phyloP scores from a whole-genome alignment of 164 flowering plant genomes.

The Sedum album region DNA sequence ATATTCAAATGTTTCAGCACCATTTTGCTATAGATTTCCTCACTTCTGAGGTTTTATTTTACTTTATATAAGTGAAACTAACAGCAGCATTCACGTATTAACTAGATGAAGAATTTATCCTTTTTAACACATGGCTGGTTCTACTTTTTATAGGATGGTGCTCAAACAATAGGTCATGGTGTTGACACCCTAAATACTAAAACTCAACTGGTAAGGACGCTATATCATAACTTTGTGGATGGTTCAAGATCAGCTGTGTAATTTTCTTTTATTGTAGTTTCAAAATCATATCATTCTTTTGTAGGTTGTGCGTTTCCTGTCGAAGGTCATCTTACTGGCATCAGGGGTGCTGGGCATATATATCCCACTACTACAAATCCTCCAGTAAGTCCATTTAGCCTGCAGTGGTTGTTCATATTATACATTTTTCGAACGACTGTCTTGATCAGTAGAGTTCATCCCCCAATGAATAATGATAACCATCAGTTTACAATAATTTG shows the following conservation, averaged over 20 bases:
- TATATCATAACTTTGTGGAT: background rate
- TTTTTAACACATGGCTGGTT: background rate
- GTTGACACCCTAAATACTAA: conserved; percentile 80
- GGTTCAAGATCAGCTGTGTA: background rate
- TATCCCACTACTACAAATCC: conserved; percentile 98
- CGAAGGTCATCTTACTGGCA: conserved; percentile 88
- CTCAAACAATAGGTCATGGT: conserved; percentile 77
- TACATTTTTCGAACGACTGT: background rate
- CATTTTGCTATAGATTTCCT: conserved; percentile 93
- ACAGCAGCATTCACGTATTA: background rate
- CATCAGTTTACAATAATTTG: background rate
- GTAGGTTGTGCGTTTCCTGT: conserved; percentile 75
- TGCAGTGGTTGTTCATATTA: background rate
- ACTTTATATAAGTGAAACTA: background rate
- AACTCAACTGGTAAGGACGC: conserved; percentile 58
- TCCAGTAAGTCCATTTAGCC: conserved; percentile 34
- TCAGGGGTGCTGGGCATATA: conserved; percentile 98
- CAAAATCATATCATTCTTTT: background rate
- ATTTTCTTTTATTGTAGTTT: background rate
- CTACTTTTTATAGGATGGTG: conserved; percentile 49
- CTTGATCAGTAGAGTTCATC: background rate
- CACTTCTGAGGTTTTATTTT: conserved; percentile 66
- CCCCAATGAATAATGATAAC: background rate
- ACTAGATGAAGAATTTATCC: background rate
- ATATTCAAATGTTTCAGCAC: conserved; percentile 67